phyloP scores from a whole-genome alignment of 106 monocot species.

The Narthecium ossifragum region DNA sequence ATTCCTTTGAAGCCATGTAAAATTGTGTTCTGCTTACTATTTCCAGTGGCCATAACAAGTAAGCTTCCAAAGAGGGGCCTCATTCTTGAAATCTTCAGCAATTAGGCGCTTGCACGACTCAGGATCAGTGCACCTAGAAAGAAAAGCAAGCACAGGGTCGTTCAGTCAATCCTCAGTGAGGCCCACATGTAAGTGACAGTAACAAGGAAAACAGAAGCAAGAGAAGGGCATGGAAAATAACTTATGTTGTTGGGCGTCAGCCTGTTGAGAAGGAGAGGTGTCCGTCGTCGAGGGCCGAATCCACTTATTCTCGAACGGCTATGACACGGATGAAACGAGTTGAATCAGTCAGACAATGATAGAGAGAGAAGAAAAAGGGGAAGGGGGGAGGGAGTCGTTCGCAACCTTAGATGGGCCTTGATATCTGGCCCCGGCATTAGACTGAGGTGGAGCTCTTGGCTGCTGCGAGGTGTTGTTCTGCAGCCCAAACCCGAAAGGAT shows the following conservation, averaged over 20 bases:
- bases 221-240: slow-evolving; percentile 33
- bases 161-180: neutral
- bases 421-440: slow-evolving; percentile 24
- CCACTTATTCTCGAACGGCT: slow-evolving; percentile 90
- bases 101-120: slow-evolving; percentile 73
- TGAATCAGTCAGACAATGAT: neutral
- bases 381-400: too few relatives aligned
- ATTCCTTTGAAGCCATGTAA: too few relatives aligned
- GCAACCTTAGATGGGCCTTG: slow-evolving; percentile 36
- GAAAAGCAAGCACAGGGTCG: neutral
- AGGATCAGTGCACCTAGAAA: slow-evolving; percentile 75
- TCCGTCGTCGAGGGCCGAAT: slow-evolving; percentile 26
- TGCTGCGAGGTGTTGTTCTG: slow-evolving; percentile 39
- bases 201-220: too few relatives aligned
- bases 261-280: slow-evolving; percentile 24
- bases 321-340: neutral
- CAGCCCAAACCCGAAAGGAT: slow-evolving; percentile 83
- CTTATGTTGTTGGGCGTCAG: slow-evolving; percentile 44
- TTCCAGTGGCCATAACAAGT: slow-evolving; percentile 85
- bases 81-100: slow-evolving; percentile 78
- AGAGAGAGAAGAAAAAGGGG: neutral
- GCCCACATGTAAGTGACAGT: too few relatives aligned
- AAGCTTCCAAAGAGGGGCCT: slow-evolving; percentile 81
- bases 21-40: slow-evolving; percentile 32
- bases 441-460: too few relatives aligned